Base-by-base conservation (phyloP, 208 protist species). In the Trypanosoma melophagium region DNA sequence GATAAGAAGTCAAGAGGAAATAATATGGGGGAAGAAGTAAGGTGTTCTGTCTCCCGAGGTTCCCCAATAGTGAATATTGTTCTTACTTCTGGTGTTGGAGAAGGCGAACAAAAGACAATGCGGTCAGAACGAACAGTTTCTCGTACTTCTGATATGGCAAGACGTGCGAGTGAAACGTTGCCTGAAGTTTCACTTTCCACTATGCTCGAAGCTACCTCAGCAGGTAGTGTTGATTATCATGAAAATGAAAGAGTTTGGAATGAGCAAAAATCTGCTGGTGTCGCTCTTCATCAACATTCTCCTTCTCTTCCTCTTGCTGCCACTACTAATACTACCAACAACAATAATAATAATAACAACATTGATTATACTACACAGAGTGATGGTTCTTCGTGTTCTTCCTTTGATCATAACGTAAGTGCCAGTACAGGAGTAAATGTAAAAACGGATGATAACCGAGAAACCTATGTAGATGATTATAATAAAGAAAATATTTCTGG, bases 171-270 rank as follows among this genome's bases (percentile, higher is more conserved):
- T 57, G 28, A 56, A 9, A 63, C 52, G 1, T 12, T 68, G 24
- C 60, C 59, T 40, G 69, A 74, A 14, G 58, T 63, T 17, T 64
- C 69, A n/a, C 22, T 74, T 3, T 68, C 69, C 7, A 63, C 59
- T 7, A 74, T 74, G 69, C 31, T 53, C 19, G 69, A 74, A 5
- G 42, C 50, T 4, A 76, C 70, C 7, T 41, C 49, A 51, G 62
- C 51, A 28, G 45, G 19, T 8, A 69, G 55, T 21, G 19, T 51
- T 14, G 47, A 66, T 25, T 21, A 21, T 47, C 41, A 35, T n/a
- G 28, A 55, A 16, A 38, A 7, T 17, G 28, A 35, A 47, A 47
- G 42, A 47, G 10, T 14, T n/a, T 2, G 13, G 10, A 47, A 10
- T n/a, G 42, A 8, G 10, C 42, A 17, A 47, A 12, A 10, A 47